Base-by-base conservation (phyloP, 441 rosid genomes). In the Croton setiger region DNA sequence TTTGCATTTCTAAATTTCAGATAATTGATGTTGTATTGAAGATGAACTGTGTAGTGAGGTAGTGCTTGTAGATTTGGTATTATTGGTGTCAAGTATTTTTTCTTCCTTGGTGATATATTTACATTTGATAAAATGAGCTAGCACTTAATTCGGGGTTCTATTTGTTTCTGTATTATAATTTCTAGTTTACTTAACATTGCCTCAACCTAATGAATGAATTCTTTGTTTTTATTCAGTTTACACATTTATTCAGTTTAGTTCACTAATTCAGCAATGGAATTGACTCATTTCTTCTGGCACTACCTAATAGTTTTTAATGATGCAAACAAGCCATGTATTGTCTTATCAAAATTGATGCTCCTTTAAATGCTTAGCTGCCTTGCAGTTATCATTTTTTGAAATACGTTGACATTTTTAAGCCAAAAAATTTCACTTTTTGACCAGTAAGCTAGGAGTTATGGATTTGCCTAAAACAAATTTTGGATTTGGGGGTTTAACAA, bases 31-130 rank as follows among this genome's bases (percentile, higher is more conserved):
- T 64, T 27, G 5, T 55, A 56, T 11, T 39, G 51, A 35, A 35
- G 18, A 44, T 70, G 43, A 44, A 21, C 33, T 52, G 21, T 5
- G 31, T 53, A 37, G 27, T n/a, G 18, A 64, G 62, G 31, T 55
- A 43, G 14, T 63, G n/a, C 17, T 12, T 37, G 43, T 52, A 56
- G 62, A 52, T 3, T 70, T 57, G 44, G 20, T 21, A 62, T 54
- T 7, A 12, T 45, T 43, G 60, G 23, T 53, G n/a, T 7, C 27
- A 56, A 64, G 27, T n/a, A n/a, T 57, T 35, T 45, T 56, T 39
- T 64, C 21, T 49, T 23, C 17, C 4, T 9, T 51, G 51, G 2
- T 60, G 39, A 69, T 63, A 14, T 53, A 37, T 63, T 14, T 63
- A 0, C 37, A 5, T 7, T 0, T 18, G 37, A 13, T 12, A 65